Evolutionary conservation across 1,139 yeast species (phyloP).

Genomic region (Geotrichum reessii): DNA sequence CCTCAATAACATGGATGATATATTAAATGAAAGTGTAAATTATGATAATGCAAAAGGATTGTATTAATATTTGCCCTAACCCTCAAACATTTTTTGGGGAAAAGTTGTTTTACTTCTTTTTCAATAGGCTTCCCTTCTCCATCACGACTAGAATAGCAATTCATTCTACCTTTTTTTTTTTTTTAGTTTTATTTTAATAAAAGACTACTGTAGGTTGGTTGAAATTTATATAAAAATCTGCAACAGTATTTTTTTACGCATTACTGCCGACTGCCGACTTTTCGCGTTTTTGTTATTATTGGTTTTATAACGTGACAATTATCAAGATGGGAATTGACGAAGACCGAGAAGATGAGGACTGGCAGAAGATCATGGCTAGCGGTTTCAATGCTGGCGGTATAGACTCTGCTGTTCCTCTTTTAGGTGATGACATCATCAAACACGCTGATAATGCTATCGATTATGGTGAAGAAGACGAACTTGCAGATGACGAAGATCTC

Average conservation of each 20-base stretch:
- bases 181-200: neutral
- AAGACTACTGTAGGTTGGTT: neutral
- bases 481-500: constrained; percentile 72
- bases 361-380: constrained; percentile 26
- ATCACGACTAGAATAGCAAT: neutral
- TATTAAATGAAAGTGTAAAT: too few relatives aligned
- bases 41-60: neutral
- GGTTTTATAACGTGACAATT: neutral
- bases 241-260: neutral
- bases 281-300: neutral
- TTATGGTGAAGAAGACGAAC: constrained; percentile 89
- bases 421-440: constrained; percentile 37
- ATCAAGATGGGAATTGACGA: constrained; percentile 7
- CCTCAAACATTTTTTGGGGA: neutral
- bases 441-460: constrained; percentile 95
- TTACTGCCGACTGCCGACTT: neutral
- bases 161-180: neutral
- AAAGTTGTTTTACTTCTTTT: neutral
- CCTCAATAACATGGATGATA: too few relatives aligned
- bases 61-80: constrained; percentile 1
- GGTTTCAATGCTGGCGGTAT: constrained; percentile 25
- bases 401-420: constrained; percentile 24
- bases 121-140: neutral
- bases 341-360: constrained; percentile 25
- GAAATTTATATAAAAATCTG: neutral